Percentiles rank a stretch among this genome's conserved stretches.
These are phyloP conservation scores for Cordyceps javanica DNA, from an alignment of 2,329 filamentous ascomycete species.

Conservation along the genomic window DNA sequence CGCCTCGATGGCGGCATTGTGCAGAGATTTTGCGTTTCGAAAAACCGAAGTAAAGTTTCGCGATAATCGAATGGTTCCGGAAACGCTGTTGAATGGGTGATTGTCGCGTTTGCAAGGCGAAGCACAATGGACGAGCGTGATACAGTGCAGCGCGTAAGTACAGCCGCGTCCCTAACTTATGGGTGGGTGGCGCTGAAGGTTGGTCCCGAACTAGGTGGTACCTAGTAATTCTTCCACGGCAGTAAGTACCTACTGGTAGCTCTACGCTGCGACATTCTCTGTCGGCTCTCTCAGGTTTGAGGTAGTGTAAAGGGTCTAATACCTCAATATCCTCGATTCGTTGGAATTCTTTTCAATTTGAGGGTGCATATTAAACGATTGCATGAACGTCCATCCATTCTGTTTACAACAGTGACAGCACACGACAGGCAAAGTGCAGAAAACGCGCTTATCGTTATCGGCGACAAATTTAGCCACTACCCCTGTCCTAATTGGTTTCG, in stretches of 20 bases:
- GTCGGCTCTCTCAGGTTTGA: too few relatives aligned
- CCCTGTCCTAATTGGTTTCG: neutral
- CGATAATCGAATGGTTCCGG: too few relatives aligned
- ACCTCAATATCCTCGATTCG: too few relatives aligned
- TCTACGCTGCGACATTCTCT: too few relatives aligned
- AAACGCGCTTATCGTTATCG: slow-evolving; percentile 12
- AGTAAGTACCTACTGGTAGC: too few relatives aligned
- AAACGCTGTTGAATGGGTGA: neutral
- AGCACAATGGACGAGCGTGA: neutral
- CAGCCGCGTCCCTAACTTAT: neutral
- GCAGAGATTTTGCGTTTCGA: neutral
- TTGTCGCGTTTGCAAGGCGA: neutral
- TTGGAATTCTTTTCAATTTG: too few relatives aligned
- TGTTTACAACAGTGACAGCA: neutral
- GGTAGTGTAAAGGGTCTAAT: neutral
- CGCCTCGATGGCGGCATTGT: slow-evolving; percentile 17
- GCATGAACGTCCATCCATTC: neutral
- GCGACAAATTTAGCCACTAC: slow-evolving; percentile 4
- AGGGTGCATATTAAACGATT: too few relatives aligned
- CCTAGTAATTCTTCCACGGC: too few relatives aligned
- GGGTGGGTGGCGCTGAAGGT: neutral
- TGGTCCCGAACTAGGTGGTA: too few relatives aligned
- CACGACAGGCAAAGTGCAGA: neutral
- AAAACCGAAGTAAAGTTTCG: neutral
- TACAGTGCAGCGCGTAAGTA: slow-evolving; percentile 5